phyloP scores from a whole-genome alignment of 805 yeast genomes.

The Cyberlindnera veronae region DNA sequence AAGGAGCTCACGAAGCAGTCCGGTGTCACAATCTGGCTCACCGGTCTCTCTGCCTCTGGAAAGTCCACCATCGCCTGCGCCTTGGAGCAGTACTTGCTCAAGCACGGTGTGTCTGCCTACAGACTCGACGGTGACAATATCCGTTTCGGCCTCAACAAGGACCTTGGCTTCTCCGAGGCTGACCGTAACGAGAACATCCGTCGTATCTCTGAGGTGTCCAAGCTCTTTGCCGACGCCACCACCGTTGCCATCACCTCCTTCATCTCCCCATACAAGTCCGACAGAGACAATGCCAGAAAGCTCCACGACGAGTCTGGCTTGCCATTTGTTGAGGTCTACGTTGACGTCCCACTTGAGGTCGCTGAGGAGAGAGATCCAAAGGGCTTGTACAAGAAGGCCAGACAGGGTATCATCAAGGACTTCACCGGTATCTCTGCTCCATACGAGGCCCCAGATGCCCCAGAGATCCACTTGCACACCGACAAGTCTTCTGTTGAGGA shows the following conservation, averaged over 20 bases:
- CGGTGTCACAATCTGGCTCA: conserved; percentile 92
- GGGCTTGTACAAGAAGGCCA: conserved; percentile 94
- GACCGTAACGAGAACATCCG: conserved; percentile 95
- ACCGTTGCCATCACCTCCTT: conserved; percentile 84
- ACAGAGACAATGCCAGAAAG: conserved; percentile 82
- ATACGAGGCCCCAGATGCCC: conserved; percentile 83
- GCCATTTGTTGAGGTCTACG: conserved; percentile 87
- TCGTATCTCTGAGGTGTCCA: conserved; percentile 92
- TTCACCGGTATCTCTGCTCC: conserved; percentile 97
- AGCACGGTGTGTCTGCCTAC: conserved; percentile 69
- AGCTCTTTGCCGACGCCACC: conserved; percentile 91
- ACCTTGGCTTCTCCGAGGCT: conserved; percentile 85
- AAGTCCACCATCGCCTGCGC: conserved; percentile 91
- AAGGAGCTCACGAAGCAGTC: conserved; percentile 64
- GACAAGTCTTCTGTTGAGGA: conserved; percentile 73
- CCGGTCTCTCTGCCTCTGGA: conserved; percentile 94
- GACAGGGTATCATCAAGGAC: conserved; percentile 90
- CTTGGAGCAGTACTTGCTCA: conserved; percentile 75
- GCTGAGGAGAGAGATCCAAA: conserved; percentile 98
- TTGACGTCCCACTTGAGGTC: conserved; percentile 89
- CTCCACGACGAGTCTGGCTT: conserved; percentile 71
- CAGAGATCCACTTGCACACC: conserved; percentile 81
- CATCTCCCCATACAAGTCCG: conserved; percentile 85
- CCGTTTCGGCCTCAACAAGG: conserved; percentile 92
- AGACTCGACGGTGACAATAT: conserved; percentile 94